Percentiles rank a stretch among this genome's conserved stretches.
phyloP scores from a whole-genome alignment of 2,329 filamentous ascomycete species.

The Fusarium ramigenum region DNA sequence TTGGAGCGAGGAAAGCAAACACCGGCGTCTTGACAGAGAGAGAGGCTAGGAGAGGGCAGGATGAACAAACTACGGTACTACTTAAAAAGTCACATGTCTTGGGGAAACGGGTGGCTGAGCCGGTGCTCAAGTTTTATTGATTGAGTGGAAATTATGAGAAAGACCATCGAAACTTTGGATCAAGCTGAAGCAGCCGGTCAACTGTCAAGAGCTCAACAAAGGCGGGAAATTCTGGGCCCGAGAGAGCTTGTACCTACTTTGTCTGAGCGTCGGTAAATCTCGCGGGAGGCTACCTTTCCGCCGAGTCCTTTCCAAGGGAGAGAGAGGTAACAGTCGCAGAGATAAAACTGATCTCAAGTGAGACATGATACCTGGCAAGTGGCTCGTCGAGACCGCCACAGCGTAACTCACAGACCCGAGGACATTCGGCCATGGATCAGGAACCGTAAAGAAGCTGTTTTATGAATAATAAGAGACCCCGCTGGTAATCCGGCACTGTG shows the following conservation, averaged over 20 bases:
- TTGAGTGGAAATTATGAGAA: constrained; percentile 18
- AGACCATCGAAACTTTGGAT: constrained; percentile 33
- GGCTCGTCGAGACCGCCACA: constrained; percentile 42
- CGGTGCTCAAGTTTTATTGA: constrained; percentile 25
- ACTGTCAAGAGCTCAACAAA: constrained; percentile 28
- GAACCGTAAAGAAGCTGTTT: constrained; percentile 24
- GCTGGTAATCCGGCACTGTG: constrained; percentile 43
- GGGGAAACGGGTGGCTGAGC: constrained; percentile 35
- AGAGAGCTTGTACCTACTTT: constrained; percentile 8
- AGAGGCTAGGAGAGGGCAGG: neutral
- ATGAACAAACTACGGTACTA: constrained; percentile 1
- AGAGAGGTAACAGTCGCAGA: constrained; percentile 29
- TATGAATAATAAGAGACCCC: constrained; percentile 23
- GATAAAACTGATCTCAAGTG: constrained; percentile 32
- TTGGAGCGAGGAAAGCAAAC: constrained; percentile 22
- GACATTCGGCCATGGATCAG: constrained; percentile 31
- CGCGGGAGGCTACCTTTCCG: constrained; percentile 13
- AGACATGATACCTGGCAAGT: constrained; percentile 41
- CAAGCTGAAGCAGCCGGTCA: constrained; percentile 28
- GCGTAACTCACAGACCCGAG: constrained; percentile 35
- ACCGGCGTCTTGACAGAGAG: constrained; percentile 8
- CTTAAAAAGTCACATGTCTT: constrained; percentile 28
- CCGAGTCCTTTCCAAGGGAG: constrained; percentile 37
- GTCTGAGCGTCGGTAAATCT: constrained; percentile 20
- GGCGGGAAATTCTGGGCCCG: constrained; percentile 15